Evolutionary conservation across 306 rosid species (phyloP).

Genomic region (Trichosanthes cucumerina): DNA sequence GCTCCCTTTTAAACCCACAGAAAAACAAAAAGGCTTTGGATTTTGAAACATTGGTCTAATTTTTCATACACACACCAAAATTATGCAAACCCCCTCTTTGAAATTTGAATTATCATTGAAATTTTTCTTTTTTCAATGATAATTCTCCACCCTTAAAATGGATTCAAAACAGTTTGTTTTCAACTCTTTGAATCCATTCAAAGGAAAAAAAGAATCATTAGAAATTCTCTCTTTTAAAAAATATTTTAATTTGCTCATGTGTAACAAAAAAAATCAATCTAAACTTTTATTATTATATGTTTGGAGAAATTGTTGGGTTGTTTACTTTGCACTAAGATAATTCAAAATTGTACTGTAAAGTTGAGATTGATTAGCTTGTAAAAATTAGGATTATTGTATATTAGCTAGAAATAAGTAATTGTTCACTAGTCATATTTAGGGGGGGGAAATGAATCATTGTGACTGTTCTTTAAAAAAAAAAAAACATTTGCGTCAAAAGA

Average conservation of each 20-base stretch:
- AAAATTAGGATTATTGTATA: neutral
- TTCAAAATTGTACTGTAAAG: neutral
- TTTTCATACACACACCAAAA: neutral
- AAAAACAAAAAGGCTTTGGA: neutral
- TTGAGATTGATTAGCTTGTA: neutral
- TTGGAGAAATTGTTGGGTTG: neutral
- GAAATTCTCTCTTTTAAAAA: neutral
- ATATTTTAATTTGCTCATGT: no score
- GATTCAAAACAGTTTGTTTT: no score
- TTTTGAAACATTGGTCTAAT: neutral
- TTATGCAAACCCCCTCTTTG: neutral
- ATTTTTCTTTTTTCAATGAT: no score
- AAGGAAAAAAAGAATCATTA: neutral
- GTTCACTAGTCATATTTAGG: neutral
- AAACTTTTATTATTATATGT: no score
- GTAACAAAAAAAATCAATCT: no score
- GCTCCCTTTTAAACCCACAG: constrained; percentile 6
- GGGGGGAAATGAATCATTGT: no score
- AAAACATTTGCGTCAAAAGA: neutral
- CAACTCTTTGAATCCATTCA: neutral
- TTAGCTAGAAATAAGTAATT: neutral
- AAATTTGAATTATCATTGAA: no score
- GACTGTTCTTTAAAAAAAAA: neutral
- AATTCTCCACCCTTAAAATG: no score
- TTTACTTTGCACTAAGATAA: neutral